Conservation (phyloP, 176 grass and related monocot species). For the Carex parvula region DNA sequence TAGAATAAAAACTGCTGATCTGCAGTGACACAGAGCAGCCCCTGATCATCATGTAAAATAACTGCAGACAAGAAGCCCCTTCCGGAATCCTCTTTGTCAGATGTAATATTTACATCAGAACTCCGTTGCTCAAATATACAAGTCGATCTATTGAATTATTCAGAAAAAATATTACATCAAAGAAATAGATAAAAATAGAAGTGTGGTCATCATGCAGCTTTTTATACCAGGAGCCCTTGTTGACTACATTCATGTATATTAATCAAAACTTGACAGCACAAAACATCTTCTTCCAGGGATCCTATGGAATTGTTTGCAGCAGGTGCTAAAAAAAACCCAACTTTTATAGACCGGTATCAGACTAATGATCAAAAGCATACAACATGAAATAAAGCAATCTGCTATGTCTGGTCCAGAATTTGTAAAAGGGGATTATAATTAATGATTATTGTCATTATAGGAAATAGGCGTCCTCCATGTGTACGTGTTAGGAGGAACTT, state of each 20-base stretch:
- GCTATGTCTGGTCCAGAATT: background rate
- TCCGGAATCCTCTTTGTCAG: slow-evolving; percentile 64
- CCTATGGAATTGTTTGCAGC: background rate
- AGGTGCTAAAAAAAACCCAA: background rate
- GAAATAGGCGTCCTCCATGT: background rate
- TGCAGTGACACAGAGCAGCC: slow-evolving; percentile 74
- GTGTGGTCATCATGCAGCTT: background rate
- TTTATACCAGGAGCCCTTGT: background rate
- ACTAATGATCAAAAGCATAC: background rate
- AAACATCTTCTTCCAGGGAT: background rate
- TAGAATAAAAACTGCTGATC: slow-evolving; percentile 98
- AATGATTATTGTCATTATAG: background rate
- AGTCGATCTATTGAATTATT: slow-evolving; percentile 42
- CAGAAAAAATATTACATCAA: slow-evolving; percentile 32
- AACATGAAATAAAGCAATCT: background rate
- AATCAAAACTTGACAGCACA: background rate
- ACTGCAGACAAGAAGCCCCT: slow-evolving; percentile 78
- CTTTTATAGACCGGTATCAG: background rate
- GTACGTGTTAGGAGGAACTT: background rate
- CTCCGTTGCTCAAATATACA: slow-evolving; percentile 73
- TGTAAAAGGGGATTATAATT: background rate
- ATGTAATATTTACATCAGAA: slow-evolving; percentile 68
- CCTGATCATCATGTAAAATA: slow-evolving; percentile 56
- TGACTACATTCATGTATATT: background rate
- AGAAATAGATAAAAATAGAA: slow-evolving; percentile 1